Conservation (phyloP, 2,329 filamentous ascomycete species). For the Hyphodiscus sp. region DNA sequence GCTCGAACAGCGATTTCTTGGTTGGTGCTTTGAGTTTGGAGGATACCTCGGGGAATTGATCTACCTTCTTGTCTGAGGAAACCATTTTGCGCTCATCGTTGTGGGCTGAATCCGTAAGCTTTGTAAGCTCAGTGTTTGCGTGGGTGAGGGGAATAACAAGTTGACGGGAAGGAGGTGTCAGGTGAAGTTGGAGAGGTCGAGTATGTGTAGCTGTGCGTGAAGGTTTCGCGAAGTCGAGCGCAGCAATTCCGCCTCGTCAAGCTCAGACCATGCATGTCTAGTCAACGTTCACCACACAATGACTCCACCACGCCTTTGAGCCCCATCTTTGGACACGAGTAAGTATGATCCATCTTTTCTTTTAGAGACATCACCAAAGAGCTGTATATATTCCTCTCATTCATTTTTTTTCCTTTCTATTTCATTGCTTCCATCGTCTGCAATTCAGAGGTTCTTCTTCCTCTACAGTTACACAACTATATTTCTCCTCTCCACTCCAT, state of each 20-base stretch:
- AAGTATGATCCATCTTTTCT: neutral
- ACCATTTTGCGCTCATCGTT: constrained; percentile 6
- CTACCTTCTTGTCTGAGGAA: constrained; percentile 24
- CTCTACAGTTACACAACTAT: neutral
- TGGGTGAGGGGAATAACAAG: neutral
- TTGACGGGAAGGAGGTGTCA: neutral
- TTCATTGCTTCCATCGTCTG: neutral
- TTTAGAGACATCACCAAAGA: neutral
- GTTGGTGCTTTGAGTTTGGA: constrained; percentile 72
- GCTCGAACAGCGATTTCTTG: constrained; percentile 84
- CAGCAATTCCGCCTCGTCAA: neutral
- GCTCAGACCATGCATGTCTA: neutral
- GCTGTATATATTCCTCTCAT: neutral
- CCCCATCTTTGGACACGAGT: neutral
- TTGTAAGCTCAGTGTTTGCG: constrained; percentile 5
- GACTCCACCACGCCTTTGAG: neutral
- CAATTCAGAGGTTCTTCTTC: neutral
- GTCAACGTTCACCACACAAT: neutral
- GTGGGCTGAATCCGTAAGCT: neutral
- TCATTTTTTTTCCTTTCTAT: neutral
- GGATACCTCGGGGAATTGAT: constrained; percentile 61
- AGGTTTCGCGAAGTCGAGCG: neutral
- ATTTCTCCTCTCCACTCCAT: neutral
- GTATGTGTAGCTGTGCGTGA: neutral
- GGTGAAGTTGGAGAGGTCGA: neutral